phyloP scores from a whole-genome alignment of 2,329 filamentous ascomycete genomes.

The Thelonectria blattea region DNA sequence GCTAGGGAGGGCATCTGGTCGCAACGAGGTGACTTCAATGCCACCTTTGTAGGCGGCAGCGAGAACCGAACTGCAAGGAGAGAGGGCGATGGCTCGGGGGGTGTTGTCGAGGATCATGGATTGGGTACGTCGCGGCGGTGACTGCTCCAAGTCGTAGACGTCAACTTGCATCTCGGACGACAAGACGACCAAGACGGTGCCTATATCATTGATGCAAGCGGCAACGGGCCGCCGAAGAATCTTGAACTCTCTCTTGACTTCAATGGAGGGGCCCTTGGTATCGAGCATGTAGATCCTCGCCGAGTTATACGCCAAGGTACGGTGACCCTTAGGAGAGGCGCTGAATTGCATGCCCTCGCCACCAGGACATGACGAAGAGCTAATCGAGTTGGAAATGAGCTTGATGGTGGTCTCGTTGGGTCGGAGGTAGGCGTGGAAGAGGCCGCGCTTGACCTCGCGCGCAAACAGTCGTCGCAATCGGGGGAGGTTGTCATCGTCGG shows the following conservation, averaged over 20 bases:
- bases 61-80: conserved; percentile 80
- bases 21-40: conserved; percentile 85
- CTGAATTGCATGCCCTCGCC: conserved; percentile 87
- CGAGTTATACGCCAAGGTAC: conserved; percentile 82
- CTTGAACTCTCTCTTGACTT: conserved; percentile 79
- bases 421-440: conserved; percentile 77
- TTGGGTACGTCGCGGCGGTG: conserved; percentile 72
- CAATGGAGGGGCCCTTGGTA: conserved; percentile 62
- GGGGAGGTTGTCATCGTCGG: conserved; percentile 59
- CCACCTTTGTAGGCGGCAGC: conserved; percentile 86
- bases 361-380: conserved; percentile 80
- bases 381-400: conserved; percentile 82
- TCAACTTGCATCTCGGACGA: conserved; percentile 85
- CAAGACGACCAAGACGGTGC: conserved; percentile 76
- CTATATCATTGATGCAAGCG: conserved; percentile 81
- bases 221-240: conserved; percentile 77
- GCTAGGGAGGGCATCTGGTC: conserved; percentile 65
- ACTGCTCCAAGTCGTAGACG: conserved; percentile 73
- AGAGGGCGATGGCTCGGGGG: conserved; percentile 79
- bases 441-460: conserved; percentile 74
- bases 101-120: conserved; percentile 79
- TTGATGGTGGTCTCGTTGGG: conserved; percentile 76
- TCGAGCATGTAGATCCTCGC: conserved; percentile 83
- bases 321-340: conserved; percentile 76
- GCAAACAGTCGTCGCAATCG: conserved; percentile 70